These are phyloP conservation scores for Gossypium raimondii DNA, from an alignment of 345 rosid species.

Conservation along the genomic window DNA sequence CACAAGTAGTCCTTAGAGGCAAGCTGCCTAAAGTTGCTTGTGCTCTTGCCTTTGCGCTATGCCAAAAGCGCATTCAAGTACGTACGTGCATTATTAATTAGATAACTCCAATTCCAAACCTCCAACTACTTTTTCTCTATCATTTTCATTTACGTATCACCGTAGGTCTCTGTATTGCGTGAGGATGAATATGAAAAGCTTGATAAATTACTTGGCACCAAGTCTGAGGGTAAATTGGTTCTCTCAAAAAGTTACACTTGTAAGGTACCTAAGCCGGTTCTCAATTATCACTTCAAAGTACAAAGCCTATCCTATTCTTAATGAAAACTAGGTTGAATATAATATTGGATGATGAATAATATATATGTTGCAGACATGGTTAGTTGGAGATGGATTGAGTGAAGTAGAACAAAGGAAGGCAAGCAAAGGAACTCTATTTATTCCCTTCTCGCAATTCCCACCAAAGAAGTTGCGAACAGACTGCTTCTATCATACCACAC, in stretches of 20 bases:
- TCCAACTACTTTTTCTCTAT: background rate
- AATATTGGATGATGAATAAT: background rate
- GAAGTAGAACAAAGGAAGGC: constrained; percentile 43
- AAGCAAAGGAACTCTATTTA: constrained; percentile 38
- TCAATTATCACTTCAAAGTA: background rate
- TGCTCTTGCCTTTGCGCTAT: constrained; percentile 27
- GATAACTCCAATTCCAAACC: background rate
- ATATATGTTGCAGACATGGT: constrained; percentile 35
- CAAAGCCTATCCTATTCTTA: no score
- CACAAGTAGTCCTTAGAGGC: background rate
- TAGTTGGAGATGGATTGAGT: constrained; percentile 37
- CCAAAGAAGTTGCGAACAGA: constrained; percentile 23
- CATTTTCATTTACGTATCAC: no score
- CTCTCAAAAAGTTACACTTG: background rate
- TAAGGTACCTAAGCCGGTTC: background rate
- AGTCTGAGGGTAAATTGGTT: constrained; percentile 19
- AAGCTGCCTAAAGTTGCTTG: background rate
- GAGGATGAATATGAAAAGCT: background rate
- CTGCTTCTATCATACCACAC: background rate
- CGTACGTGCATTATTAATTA: background rate
- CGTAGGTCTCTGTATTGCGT: background rate
- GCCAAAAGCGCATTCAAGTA: constrained; percentile 51
- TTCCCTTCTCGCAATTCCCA: constrained; percentile 50
- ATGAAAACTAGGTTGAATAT: no score
- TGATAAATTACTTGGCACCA: constrained; percentile 13